Conservation (phyloP, 192 early-diverging fungal species). For the Coemansia sp. region DNA sequence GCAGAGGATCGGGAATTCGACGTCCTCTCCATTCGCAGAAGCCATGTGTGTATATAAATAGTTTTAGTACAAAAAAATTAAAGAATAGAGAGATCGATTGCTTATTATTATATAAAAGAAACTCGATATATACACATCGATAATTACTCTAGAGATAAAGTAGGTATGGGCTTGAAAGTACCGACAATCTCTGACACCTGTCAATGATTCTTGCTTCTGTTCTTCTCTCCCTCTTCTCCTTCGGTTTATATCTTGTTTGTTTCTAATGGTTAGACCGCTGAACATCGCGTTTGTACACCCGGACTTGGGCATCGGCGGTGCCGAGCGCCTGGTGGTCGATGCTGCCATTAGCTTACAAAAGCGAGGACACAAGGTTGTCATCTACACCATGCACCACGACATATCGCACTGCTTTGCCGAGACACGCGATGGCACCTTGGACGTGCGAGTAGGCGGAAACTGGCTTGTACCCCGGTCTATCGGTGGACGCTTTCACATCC, state of each 20-base stretch:
- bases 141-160: neutral
- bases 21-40: slow-evolving; percentile 5
- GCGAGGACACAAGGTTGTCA: slow-evolving; percentile 72
- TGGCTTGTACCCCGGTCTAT: slow-evolving; percentile 71
- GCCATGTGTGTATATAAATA: neutral
- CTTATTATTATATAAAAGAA: neutral
- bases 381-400: slow-evolving; percentile 94
- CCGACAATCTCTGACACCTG: neutral
- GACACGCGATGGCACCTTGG: slow-evolving; percentile 82
- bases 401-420: slow-evolving; percentile 87
- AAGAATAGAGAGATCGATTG: neutral
- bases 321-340: slow-evolving; percentile 93
- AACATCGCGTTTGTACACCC: slow-evolving; percentile 88
- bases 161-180: neutral
- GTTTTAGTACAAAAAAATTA: neutral
- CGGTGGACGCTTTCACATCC: slow-evolving; percentile 70
- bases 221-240: neutral
- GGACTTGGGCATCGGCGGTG: slow-evolving; percentile 94
- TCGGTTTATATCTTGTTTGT: neutral
- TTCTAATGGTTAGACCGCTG: slow-evolving; percentile 26
- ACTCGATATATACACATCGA: neutral
- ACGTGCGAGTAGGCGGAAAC: slow-evolving; percentile 71
- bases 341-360: slow-evolving; percentile 78
- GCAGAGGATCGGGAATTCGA: slow-evolving; percentile 81
- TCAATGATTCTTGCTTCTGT: neutral